phyloP scores from a whole-genome alignment of 208 protist genomes.

The Acanthamoeba royreba region DNA sequence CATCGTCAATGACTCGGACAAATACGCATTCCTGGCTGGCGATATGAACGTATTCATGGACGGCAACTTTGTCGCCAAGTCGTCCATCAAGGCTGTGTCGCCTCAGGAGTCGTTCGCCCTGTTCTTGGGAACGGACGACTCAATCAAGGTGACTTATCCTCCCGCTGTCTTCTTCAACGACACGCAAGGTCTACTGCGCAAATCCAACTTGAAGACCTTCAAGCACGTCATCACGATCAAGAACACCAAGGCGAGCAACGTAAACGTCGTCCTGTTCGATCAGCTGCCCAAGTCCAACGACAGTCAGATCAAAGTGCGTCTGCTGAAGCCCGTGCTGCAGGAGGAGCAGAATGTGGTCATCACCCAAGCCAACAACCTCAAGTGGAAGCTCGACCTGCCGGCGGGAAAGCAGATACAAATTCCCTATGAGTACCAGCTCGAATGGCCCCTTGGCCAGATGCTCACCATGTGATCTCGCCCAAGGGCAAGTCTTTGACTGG shows the following conservation, averaged over 20 bases:
- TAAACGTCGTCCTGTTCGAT: not conserved
- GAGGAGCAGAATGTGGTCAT: not conserved
- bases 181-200: not conserved
- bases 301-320: not conserved
- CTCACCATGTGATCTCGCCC: no score
- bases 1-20: slow-evolving; percentile 4
- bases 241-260: not conserved
- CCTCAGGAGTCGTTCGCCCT: not conserved
- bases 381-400: not conserved
- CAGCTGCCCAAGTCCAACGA: slow-evolving; percentile 24
- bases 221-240: not conserved
- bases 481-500: no score
- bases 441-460: not conserved
- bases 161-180: slow-evolving; percentile 4
- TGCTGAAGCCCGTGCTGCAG: not conserved
- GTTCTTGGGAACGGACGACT: not conserved
- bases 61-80: slow-evolving; percentile 6
- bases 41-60: slow-evolving; percentile 16
- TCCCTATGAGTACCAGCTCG: not conserved
- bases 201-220: not conserved
- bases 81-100: not conserved
- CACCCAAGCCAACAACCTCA: not conserved
- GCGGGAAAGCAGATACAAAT: not conserved
- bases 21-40: not conserved
- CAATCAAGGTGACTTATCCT: slow-evolving; percentile 4